Evolutionary conservation across 768 basidiomycete species (phyloP), one percentile per base, ranked within the genome.

Genomic region (Mycena crocata): DNA sequence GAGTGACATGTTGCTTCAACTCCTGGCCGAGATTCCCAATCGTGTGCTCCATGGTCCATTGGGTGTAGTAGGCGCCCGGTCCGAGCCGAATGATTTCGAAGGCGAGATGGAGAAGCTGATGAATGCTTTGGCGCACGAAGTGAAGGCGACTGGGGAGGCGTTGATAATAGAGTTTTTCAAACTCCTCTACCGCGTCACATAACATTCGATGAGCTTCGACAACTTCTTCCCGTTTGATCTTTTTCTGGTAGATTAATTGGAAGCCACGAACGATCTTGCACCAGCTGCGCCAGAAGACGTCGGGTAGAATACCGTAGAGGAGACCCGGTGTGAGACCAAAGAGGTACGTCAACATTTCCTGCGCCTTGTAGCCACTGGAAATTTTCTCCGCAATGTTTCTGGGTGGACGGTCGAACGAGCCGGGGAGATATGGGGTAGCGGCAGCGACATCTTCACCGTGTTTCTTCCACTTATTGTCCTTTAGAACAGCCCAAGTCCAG

Each of bases 1-100:
- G 67, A 23, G 76, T 61, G 0, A 68, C 74, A 17, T 56, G 73
- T 45, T 76, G 75, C 6, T 55, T 30, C 13, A 78, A 72, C 45
- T 51, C 50, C 17, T 51, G 32, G 2, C 50, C 50, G 7, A 51
- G 50, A 28, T 51, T 51, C 3, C 50, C 78, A 70, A 42, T 76
- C 1, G 71, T 72, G 1, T 62, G 19, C 44, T 79, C 78, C 58
- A 81, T 71, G 0, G 71, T 74, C 74, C 74, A 81, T 52, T 80
- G 77, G 4, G 78, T 54, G 39, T 67, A 72, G 31, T 64, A 69
- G n/a, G 66, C 68, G 5, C 62, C 59, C 0, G 75, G 74, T 1
- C 80, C 75, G 7, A 68, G 60, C 2, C 71, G 66, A 14, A 60
- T 32, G 3, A 63, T 69, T 57, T 80, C 73, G 1, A 57, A 24